Evolutionary conservation across 2,329 filamentous ascomycete species (phyloP).

Genomic region (Monilinia polystroma): DNA sequence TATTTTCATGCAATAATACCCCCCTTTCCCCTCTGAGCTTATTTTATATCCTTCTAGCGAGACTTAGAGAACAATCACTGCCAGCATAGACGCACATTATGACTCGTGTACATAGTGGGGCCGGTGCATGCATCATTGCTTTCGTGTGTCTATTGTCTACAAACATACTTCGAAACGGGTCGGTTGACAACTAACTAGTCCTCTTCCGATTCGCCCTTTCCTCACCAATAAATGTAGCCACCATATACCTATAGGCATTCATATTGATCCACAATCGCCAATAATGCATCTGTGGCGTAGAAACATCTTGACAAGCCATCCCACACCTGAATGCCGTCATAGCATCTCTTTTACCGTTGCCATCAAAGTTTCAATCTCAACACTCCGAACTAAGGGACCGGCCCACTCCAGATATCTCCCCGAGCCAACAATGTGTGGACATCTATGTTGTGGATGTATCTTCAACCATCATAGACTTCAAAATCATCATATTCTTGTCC

Average conservation of each 20-base stretch:
- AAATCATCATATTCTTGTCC: neutral
- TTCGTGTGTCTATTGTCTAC: neutral
- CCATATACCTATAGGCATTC: neutral
- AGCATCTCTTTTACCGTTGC: neutral
- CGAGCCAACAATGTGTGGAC: too few relatives aligned
- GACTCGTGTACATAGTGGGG: neutral
- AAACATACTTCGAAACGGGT: neutral
- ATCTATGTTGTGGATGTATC: neutral
- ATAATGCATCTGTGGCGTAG: neutral
- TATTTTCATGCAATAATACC: constrained; percentile 5
- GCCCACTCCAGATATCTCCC: neutral
- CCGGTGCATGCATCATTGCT: neutral
- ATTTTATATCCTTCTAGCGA: neutral
- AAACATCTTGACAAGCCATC: too few relatives aligned
- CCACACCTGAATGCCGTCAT: neutral
- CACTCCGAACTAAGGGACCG: too few relatives aligned
- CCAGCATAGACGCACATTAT: neutral
- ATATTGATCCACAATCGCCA: too few relatives aligned
- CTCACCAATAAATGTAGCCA: neutral
- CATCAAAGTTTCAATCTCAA: neutral
- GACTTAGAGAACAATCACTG: neutral
- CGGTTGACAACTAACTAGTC: neutral
- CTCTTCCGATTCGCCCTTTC: neutral
- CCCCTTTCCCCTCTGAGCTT: neutral
- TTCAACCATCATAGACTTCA: neutral